A percentile compares a stretch with the other conserved stretches of the same genome.
Evolutionary conservation across 1,139 yeast species (phyloP).

Genomic region (Taphrina confusa): DNA sequence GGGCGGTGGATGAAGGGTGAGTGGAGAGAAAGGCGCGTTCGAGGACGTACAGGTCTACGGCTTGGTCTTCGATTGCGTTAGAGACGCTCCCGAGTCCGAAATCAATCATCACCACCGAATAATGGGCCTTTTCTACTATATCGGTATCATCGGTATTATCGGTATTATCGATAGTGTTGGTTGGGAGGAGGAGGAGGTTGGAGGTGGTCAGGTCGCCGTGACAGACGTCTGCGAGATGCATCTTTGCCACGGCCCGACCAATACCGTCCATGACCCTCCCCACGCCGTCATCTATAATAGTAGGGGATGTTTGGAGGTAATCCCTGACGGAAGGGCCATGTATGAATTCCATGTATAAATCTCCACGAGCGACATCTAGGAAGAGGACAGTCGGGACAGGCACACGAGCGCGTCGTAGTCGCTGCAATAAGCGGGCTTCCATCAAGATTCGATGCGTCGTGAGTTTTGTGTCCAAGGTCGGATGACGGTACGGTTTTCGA

Average conservation of each 20-base stretch:
- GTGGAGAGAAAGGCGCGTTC: constrained; percentile 91
- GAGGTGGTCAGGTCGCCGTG: constrained; percentile 97
- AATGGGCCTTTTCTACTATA: constrained; percentile 37
- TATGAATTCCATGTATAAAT: constrained; percentile 84
- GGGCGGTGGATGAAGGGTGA: constrained; percentile 67
- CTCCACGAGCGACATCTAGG: constrained; percentile 73
- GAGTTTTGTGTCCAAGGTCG: constrained; percentile 69
- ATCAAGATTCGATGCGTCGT: constrained; percentile 80
- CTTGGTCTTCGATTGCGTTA: constrained; percentile 81
- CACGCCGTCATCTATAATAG: constrained; percentile 20
- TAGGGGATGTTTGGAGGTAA: constrained; percentile 37
- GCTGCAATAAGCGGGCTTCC: constrained; percentile 76
- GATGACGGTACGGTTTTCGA: constrained; percentile 84
- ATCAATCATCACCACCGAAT: constrained; percentile 66
- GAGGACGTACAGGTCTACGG: constrained; percentile 90
- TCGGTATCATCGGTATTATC: not conserved
- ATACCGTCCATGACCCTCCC: constrained; percentile 49
- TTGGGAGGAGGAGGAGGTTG: constrained; percentile 72
- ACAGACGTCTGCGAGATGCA: constrained; percentile 76
- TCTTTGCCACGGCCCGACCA: constrained; percentile 68
- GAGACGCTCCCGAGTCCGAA: constrained; percentile 87
- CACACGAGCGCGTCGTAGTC: constrained; percentile 59
- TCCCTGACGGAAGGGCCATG: constrained; percentile 47
- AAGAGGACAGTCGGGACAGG: constrained; percentile 69
- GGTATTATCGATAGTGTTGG: constrained; percentile 27